phyloP scores from a whole-genome alignment of 2,329 filamentous ascomycete genomes.

The Taxawa tesnikishii region DNA sequence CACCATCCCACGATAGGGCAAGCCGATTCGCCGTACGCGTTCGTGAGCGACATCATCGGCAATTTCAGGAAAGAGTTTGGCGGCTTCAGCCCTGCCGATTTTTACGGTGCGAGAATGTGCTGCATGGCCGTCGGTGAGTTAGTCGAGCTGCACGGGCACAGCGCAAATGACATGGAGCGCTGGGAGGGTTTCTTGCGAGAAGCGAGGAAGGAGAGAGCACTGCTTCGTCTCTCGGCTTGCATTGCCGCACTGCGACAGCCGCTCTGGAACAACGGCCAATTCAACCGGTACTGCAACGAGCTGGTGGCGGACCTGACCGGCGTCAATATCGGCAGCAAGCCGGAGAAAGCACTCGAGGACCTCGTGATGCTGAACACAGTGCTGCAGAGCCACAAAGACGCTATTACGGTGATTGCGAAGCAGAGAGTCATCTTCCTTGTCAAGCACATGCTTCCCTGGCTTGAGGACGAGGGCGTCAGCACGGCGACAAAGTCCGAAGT shows the following conservation, averaged over 20 bases:
- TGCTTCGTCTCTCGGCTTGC: slow-evolving; percentile 34
- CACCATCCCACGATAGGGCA: slow-evolving; percentile 3
- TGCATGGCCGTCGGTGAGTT: slow-evolving; percentile 24
- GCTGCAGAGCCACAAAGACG: slow-evolving; percentile 34
- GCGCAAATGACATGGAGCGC: slow-evolving; percentile 19
- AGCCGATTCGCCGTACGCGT: slow-evolving; percentile 7
- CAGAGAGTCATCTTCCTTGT: slow-evolving; percentile 73
- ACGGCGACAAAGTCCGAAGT: slow-evolving; percentile 42
- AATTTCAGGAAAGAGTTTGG: slow-evolving; percentile 12
- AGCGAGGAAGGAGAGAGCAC: slow-evolving; percentile 24
- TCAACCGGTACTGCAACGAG: slow-evolving; percentile 46
- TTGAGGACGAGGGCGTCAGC: slow-evolving; percentile 40
- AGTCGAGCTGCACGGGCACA: slow-evolving; percentile 29
- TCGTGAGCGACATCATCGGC: slow-evolving; percentile 16
- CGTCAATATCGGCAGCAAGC: slow-evolving; percentile 31
- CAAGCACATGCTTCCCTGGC: slow-evolving; percentile 63
- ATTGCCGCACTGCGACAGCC: slow-evolving; percentile 37
- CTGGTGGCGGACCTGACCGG: slow-evolving; percentile 48
- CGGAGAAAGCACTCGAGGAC: slow-evolving; percentile 25
- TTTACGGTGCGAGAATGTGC: slow-evolving; percentile 29
- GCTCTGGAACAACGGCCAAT: slow-evolving; percentile 33
- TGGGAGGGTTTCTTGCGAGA: slow-evolving; percentile 22
- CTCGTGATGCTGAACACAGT: slow-evolving; percentile 44
- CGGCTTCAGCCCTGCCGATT: slow-evolving; percentile 12
- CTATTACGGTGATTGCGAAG: slow-evolving; percentile 35